Percentiles rank a stretch among this genome's conserved stretches.
These are phyloP conservation scores for Lolium perenne DNA, from an alignment of 176 grass and related monocot species.

Conservation along the genomic window DNA sequence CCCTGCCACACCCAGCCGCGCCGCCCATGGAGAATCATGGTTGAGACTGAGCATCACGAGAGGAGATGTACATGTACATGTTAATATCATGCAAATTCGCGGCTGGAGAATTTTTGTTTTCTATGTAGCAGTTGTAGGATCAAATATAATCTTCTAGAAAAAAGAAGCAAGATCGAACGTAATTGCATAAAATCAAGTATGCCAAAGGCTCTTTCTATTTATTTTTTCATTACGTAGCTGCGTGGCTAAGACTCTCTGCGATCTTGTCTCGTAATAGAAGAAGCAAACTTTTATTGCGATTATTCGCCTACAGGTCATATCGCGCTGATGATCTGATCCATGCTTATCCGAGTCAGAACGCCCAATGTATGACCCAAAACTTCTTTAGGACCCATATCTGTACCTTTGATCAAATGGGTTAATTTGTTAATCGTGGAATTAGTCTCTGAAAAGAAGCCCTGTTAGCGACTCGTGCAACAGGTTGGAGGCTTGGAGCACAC, in stretches of 20 bases:
- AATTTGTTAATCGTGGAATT: not conserved
- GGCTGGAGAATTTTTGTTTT: too few relatives aligned
- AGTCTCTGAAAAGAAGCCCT: not conserved
- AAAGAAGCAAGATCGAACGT: not conserved
- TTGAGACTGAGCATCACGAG: too few relatives aligned
- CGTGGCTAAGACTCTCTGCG: not conserved
- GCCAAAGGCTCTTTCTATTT: not conserved
- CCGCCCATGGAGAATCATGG: too few relatives aligned
- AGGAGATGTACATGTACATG: too few relatives aligned
- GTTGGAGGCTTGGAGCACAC: not conserved
- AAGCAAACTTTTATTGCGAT: not conserved
- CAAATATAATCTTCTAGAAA: too few relatives aligned
- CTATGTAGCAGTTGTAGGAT: too few relatives aligned
- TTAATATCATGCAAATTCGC: too few relatives aligned
- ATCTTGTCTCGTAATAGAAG: not conserved
- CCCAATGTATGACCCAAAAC: not conserved
- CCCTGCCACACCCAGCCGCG: too few relatives aligned
- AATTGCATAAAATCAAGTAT: not conserved
- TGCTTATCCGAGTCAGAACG: not conserved
- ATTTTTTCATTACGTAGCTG: not conserved
- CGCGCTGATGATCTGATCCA: constrained; percentile 47
- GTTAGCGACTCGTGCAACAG: not conserved
- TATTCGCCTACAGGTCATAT: not conserved
- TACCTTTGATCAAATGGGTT: not conserved
- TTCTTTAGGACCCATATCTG: not conserved